These are phyloP conservation scores for Cardamine chenopodiifolia DNA, from an alignment of 345 rosid genomes.

Conservation along the genomic window DNA sequence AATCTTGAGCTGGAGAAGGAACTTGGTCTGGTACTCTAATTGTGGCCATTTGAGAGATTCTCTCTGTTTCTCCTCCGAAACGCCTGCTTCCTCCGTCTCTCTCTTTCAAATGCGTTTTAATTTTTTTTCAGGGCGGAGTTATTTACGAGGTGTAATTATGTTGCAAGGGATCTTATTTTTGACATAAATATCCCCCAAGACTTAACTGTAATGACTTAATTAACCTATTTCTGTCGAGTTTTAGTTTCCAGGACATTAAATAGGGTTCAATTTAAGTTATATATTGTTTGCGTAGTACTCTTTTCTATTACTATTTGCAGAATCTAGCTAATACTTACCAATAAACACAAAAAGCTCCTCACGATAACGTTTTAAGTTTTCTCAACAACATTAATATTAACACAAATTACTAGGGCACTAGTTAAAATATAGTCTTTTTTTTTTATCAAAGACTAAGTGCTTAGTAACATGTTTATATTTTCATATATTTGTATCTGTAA, in stretches of 20 bases:
- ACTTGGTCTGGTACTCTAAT: constrained; percentile 60
- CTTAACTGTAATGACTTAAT: constrained; percentile 28
- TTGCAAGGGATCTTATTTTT: neutral
- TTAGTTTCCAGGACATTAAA: neutral
- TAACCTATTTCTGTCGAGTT: constrained; percentile 22
- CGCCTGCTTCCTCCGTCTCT: neutral
- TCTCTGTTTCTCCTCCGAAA: constrained; percentile 18
- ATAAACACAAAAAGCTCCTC: neutral
- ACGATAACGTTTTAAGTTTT: neutral
- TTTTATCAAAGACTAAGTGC: neutral
- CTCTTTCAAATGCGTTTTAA: neutral
- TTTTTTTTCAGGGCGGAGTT: constrained; percentile 18
- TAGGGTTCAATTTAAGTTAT: neutral
- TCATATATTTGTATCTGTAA: neutral
- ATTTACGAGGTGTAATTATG: constrained; percentile 21
- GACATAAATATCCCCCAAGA: constrained; percentile 22
- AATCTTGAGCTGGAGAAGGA: constrained; percentile 75
- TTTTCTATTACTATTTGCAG: neutral
- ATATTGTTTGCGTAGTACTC: neutral
- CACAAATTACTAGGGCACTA: no score
- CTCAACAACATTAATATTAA: neutral
- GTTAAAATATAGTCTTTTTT: no score
- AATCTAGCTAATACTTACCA: neutral
- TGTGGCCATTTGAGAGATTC: constrained; percentile 40
- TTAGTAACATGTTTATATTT: neutral